Evolutionary conservation across 345 rosid genomes (phyloP).

Genomic region (Ceriops zippeliana): DNA sequence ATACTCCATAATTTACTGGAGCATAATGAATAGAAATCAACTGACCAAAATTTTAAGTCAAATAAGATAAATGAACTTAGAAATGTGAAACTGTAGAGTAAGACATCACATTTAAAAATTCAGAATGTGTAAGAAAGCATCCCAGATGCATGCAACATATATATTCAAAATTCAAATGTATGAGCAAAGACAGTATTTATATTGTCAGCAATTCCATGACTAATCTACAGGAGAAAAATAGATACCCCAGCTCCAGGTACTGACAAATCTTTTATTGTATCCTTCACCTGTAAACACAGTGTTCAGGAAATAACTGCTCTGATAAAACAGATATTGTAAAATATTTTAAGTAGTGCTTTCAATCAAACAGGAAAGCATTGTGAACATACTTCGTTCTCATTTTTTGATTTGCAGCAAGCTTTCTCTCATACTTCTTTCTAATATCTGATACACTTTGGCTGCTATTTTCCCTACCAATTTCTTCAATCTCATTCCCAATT

Average conservation of each 20-base stretch:
- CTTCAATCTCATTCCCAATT: constrained; percentile 70
- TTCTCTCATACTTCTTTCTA: constrained; percentile 88
- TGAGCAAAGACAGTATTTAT: not conserved
- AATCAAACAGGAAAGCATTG: not conserved
- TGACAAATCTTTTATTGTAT: constrained; percentile 65
- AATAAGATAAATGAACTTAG: too few relatives aligned
- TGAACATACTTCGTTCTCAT: constrained; percentile 47
- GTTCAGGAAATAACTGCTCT: not conserved
- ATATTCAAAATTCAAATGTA: not conserved
- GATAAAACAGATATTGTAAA: not conserved
- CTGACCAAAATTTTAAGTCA: too few relatives aligned
- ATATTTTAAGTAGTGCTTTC: not conserved
- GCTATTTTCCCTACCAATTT: constrained; percentile 65
- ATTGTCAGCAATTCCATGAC: not conserved
- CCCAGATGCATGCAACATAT: not conserved
- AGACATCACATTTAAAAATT: too few relatives aligned
- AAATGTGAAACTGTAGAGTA: too few relatives aligned
- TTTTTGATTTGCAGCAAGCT: constrained; percentile 81
- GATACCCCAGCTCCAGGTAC: constrained; percentile 96
- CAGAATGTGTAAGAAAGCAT: constrained; percentile 4
- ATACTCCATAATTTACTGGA: too few relatives aligned
- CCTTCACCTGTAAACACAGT: constrained; percentile 58
- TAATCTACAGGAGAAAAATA: constrained; percentile 14
- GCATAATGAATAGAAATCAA: too few relatives aligned
- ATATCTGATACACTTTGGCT: constrained; percentile 75